Conservation (phyloP, 2,329 filamentous ascomycete genomes). For the Allantophomopsis lycopodina region DNA sequence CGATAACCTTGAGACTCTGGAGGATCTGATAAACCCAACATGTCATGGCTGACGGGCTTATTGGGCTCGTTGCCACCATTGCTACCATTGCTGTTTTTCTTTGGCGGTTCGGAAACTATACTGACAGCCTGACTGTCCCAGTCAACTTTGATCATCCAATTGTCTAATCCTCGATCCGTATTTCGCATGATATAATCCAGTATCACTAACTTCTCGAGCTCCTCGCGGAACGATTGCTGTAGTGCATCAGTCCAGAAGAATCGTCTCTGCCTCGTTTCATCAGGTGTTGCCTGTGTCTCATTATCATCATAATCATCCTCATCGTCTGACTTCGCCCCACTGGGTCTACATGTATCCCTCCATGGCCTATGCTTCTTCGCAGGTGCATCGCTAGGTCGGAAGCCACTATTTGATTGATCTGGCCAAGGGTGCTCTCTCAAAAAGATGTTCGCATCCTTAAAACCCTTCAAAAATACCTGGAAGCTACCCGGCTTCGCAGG, state of each 20-base stretch:
- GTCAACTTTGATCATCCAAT: conserved; percentile 99
- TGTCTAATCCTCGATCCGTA: conserved; percentile 89
- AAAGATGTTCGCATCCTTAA: conserved; percentile 93
- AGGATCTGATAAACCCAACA: conserved; percentile 13
- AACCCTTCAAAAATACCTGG: conserved; percentile 93
- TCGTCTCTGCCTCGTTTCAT: conserved; percentile 12
- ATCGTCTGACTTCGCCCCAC: conserved; percentile 36
- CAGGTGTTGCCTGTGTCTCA: conserved; percentile 14
- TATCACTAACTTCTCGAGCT: conserved; percentile 93
- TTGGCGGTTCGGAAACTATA: conserved; percentile 69
- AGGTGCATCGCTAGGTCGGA: conserved; percentile 53
- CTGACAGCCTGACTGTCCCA: conserved; percentile 70
- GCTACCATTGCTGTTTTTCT: conserved; percentile 48
- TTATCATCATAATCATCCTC: conserved; percentile 50
- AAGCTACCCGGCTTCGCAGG: conserved; percentile 91
- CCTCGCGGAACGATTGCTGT: conserved; percentile 86
- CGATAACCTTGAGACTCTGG: conserved; percentile 51
- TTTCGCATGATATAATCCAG: conserved; percentile 99
- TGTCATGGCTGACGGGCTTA: conserved; percentile 24
- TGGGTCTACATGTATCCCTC: conserved; percentile 70
- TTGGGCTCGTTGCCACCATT: conserved; percentile 37
- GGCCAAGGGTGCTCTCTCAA: conserved; percentile 94
- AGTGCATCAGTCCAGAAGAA: conserved; percentile 81
- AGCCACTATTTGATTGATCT: conserved; percentile 56
- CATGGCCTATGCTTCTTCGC: conserved; percentile 58